phyloP scores from a whole-genome alignment of 108 stramenopile genomes.

The Cylindrotheca closterium region DNA sequence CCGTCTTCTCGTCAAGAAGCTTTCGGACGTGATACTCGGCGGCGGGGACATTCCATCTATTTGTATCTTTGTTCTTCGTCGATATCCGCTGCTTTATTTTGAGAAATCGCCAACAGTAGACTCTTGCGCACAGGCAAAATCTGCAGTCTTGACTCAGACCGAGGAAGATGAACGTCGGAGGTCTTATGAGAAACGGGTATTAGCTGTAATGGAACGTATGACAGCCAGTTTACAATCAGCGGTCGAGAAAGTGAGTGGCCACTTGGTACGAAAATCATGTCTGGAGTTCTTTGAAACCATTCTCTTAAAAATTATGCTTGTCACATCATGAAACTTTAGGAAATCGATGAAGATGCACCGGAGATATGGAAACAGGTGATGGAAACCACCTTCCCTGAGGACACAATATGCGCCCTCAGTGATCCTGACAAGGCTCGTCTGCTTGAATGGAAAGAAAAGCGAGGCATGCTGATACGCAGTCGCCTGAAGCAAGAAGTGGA shows the following conservation, averaged over 20 bases:
- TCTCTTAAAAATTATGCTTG: neutral
- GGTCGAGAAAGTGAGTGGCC: constrained; percentile 45
- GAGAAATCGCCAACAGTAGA: constrained; percentile 34
- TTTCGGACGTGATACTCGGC: constrained; percentile 52
- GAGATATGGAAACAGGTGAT: constrained; percentile 55
- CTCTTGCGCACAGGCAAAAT: neutral
- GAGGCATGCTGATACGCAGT: constrained; percentile 40
- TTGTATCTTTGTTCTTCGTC: constrained; percentile 57
- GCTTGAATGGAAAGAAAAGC: constrained; percentile 61
- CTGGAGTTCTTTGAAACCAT: neutral
- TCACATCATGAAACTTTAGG: constrained; percentile 31
- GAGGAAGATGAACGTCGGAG: constrained; percentile 55
- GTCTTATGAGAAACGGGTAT: constrained; percentile 39
- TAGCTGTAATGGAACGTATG: constrained; percentile 49
- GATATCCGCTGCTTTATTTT: constrained; percentile 69
- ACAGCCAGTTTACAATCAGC: constrained; percentile 49
- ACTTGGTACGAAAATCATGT: neutral
- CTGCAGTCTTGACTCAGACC: constrained; percentile 45
- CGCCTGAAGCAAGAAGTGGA: constrained; percentile 52
- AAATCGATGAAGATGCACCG: constrained; percentile 73
- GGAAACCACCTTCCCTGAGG: constrained; percentile 42
- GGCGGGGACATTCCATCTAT: constrained; percentile 72
- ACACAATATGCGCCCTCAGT: constrained; percentile 44
- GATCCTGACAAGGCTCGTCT: constrained; percentile 39
- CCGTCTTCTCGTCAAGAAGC: constrained; percentile 37